A percentile compares a stretch with the other conserved stretches of the same genome.
phyloP scores from a whole-genome alignment of 352 stramenopile species.

The Globisporangium iwayamae region DNA sequence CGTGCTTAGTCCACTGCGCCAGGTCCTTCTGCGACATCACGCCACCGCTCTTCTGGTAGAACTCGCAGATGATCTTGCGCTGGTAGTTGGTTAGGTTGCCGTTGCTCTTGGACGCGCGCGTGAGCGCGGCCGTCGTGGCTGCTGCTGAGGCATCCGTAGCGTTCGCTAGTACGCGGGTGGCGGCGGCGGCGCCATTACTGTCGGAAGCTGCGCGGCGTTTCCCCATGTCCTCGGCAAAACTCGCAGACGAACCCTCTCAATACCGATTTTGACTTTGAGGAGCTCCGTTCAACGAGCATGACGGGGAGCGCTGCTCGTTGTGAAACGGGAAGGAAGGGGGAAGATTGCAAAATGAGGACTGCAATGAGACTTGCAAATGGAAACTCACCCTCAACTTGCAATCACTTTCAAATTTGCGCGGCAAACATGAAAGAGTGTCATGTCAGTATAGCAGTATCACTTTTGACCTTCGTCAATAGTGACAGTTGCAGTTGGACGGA shows the following conservation, averaged over 20 bases:
- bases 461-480: neutral
- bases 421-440: constrained; percentile 5
- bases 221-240: constrained; percentile 5
- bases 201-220: constrained; percentile 10
- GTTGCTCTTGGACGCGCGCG: constrained; percentile 31
- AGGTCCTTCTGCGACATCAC: constrained; percentile 87
- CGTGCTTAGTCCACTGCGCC: constrained; percentile 83
- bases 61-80: constrained; percentile 82
- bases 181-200: neutral
- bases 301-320: neutral
- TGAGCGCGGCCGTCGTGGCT: neutral
- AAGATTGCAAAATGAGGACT: constrained; percentile 7
- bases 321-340: neutral
- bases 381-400: neutral
- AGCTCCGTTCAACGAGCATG: constrained; percentile 13
- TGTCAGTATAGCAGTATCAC: neutral
- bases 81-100: constrained; percentile 84
- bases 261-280: constrained; percentile 16
- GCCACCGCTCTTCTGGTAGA: constrained; percentile 73
- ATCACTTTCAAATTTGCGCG: constrained; percentile 6
- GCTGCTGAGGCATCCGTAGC: neutral
- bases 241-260: constrained; percentile 1
- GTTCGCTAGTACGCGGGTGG: neutral
- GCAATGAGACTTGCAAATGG: neutral
- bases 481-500: constrained; percentile 1